Percentiles rank a stretch among this genome's conserved stretches.
Evolutionary conservation across 1,284 basidiomycete genomes (phyloP).

Genomic region (Schizophyllum amplum): DNA sequence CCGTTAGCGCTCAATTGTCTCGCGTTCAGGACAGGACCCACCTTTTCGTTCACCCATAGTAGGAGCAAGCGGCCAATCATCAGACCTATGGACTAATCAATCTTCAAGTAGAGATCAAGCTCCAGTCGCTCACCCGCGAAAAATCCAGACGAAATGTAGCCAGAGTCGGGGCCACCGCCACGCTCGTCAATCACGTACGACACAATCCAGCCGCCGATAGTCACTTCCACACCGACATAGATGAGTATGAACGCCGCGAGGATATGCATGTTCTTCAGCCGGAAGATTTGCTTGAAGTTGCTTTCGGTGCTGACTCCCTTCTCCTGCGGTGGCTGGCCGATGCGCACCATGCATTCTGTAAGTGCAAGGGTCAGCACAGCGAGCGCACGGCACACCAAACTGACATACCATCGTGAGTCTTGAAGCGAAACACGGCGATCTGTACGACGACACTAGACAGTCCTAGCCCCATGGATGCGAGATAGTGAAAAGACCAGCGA

Average conservation of each 20-base stretch:
- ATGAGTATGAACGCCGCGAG: slow-evolving; percentile 55
- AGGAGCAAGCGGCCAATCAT: slow-evolving; percentile 39
- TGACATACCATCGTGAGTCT: slow-evolving; percentile 37
- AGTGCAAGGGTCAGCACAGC: neutral
- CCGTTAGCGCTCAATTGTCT: slow-evolving; percentile 22
- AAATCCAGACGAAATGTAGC: slow-evolving; percentile 33
- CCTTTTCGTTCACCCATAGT: slow-evolving; percentile 42
- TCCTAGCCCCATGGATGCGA: slow-evolving; percentile 41
- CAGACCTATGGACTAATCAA: slow-evolving; percentile 23
- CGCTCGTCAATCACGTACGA: slow-evolving; percentile 33
- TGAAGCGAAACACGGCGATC: slow-evolving; percentile 35
- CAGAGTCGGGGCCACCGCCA: slow-evolving; percentile 26
- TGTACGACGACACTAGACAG: neutral
- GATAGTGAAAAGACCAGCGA: slow-evolving; percentile 59
- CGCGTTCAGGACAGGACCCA: slow-evolving; percentile 17
- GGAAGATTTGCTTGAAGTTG: slow-evolving; percentile 49
- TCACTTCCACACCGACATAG: slow-evolving; percentile 56
- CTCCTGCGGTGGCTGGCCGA: slow-evolving; percentile 29
- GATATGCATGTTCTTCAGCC: slow-evolving; percentile 43
- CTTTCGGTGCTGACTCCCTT: slow-evolving; percentile 25
- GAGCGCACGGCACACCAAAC: slow-evolving; percentile 11
- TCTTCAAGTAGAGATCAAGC: neutral
- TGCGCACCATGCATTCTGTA: slow-evolving; percentile 31
- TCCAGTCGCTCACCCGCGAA: slow-evolving; percentile 27
- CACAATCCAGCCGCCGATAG: slow-evolving; percentile 54